Conservation (phyloP, 306 rosid genomes). For the Medicago lupulina region DNA sequence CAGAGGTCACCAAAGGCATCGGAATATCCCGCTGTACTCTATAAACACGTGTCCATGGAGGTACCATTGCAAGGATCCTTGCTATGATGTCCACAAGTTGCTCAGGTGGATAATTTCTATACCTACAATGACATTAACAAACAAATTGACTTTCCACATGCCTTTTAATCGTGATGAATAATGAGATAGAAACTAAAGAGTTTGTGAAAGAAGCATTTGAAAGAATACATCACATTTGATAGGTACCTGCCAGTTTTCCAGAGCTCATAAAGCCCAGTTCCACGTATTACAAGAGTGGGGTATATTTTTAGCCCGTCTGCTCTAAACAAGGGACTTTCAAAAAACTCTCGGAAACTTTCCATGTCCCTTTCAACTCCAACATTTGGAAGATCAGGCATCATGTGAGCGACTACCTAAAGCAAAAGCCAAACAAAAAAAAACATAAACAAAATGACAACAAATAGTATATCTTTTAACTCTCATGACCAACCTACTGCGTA, state of each 20-base stretch:
- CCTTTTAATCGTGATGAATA: constrained; percentile 12
- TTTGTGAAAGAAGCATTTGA: background rate
- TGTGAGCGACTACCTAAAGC: constrained; percentile 94
- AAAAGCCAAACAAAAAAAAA: constrained; percentile 29
- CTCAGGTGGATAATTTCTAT: constrained; percentile 97
- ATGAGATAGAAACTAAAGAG: background rate
- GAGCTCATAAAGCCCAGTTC: constrained; percentile 98
- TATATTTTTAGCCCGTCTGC: constrained; percentile 98
- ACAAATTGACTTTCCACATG: constrained; percentile 1
- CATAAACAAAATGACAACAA: constrained; percentile 23
- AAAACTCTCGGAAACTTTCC: constrained; percentile 96
- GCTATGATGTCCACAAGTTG: constrained; percentile 97
- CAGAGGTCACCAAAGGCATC: constrained; percentile 97
- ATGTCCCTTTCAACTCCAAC: constrained; percentile 98
- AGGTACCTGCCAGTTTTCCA: constrained; percentile 97
- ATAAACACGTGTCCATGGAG: constrained; percentile 99
- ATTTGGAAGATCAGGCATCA: constrained; percentile 99
- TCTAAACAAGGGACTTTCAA: constrained; percentile 90
- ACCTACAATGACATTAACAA: constrained; percentile 59
- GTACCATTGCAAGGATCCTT: constrained; percentile 93
- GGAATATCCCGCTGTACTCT: constrained; percentile 99
- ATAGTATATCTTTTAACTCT: constrained; percentile 13
- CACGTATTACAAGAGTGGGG: constrained; percentile 97
- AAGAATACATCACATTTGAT: constrained; percentile 18
- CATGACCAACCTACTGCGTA: constrained; percentile 31